Percentiles rank a stretch among this genome's conserved stretches.
Evolutionary conservation across 2,329 filamentous ascomycete genomes (phyloP).

Genomic region (Trichoderma sp.): DNA sequence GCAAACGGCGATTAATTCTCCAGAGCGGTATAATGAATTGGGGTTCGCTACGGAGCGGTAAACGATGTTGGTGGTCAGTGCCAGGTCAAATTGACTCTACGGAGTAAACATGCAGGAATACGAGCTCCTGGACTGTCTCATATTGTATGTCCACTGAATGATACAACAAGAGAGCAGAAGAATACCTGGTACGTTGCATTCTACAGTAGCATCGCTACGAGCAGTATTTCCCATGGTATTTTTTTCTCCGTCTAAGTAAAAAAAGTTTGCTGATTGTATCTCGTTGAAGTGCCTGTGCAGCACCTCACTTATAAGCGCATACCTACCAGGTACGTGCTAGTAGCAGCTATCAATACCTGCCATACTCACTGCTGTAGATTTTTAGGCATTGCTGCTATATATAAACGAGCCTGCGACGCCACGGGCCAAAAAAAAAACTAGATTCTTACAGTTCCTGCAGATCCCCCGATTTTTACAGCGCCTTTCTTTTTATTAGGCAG

Average conservation of each 20-base stretch:
- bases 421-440: neutral
- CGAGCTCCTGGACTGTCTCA: neutral
- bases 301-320: neutral
- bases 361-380: neutral
- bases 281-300: neutral
- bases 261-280: neutral
- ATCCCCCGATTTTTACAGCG: constrained; percentile 3
- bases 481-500: neutral
- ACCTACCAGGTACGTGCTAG: neutral
- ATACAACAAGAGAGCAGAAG: neutral
- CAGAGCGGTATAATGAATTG: neutral
- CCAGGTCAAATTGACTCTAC: neutral
- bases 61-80: no score
- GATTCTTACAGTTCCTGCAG: constrained; percentile 7
- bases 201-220: neutral
- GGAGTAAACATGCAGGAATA: neutral
- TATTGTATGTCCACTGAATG: neutral
- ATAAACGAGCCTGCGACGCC: neutral
- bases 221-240: neutral
- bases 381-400: neutral
- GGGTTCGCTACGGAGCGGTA: neutral
- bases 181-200: neutral
- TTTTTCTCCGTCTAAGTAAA: neutral
- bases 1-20: neutral
- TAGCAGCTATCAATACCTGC: neutral